phyloP scores from a whole-genome alignment of 225 moss, liverwort and hornwort species.

The Rhytidiadelphus loreus region DNA sequence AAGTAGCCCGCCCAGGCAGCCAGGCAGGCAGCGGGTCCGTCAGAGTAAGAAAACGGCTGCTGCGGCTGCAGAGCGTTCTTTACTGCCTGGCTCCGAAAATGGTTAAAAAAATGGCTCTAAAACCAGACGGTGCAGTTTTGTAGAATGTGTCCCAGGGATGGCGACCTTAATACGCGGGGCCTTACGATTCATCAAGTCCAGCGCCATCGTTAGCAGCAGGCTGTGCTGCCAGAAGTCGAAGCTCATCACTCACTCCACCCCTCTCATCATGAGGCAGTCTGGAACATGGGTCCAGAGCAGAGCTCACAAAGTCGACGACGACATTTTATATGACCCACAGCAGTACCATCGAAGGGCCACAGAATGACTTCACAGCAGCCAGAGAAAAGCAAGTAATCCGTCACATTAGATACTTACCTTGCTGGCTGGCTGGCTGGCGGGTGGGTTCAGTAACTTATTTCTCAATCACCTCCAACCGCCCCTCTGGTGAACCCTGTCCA shows the following conservation, averaged over 20 bases:
- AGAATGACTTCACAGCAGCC: background rate
- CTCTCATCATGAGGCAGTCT: constrained; percentile 8
- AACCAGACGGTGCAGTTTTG: background rate
- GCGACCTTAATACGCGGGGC: background rate
- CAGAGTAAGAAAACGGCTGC: background rate
- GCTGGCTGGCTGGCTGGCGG: background rate
- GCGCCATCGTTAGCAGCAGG: background rate
- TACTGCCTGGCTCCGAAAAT: background rate
- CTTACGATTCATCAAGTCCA: constrained; percentile 4
- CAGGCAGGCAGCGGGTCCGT: background rate
- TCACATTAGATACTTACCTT: background rate
- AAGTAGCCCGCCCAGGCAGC: background rate
- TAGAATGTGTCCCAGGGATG: background rate
- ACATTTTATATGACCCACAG: background rate
- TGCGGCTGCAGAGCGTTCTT: background rate
- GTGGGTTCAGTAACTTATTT: background rate
- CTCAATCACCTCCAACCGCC: background rate
- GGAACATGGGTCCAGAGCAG: constrained; percentile 5
- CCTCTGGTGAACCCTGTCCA: background rate
- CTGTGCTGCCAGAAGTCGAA: background rate
- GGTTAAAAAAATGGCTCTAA: background rate
- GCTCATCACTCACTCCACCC: background rate
- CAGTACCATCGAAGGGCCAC: background rate
- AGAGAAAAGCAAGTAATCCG: background rate
- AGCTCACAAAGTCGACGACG: constrained; percentile 14